Evolutionary conservation across 257 asterid species (phyloP), one percentile per base, ranked within the genome.

Genomic region (Nicotiana obtusifolia): DNA sequence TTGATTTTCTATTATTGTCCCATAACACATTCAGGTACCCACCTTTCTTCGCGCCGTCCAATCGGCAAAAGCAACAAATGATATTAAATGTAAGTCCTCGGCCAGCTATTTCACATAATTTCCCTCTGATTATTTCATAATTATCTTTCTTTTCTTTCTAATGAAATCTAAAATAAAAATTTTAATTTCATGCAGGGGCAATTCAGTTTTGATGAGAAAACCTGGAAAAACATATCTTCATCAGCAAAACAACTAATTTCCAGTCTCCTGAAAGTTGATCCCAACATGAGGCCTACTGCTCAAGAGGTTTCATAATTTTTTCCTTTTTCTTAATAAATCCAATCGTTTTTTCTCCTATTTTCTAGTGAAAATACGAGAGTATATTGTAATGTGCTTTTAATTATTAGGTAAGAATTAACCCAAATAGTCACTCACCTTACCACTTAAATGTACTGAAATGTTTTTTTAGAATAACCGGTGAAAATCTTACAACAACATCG

Each of bases 161-260:
- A 20, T 2, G 20, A 44, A 41, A 19, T 54, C 7, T 0, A 0
- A 30, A 20, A 68, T 65, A 3, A 30, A 5, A 8, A 4, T 19
- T 35, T 68, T 15, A 20, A 71, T 20, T 22, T 52, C 56, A 17
- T 69, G 68, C 88, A 94, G 98, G 98, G 97, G 26, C 73, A 89
- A 24, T 88, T 94, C 86, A 94, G 94, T 84, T 94, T 94, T 87
- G 91, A 94, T 59, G 98, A 94, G 86, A 91, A 91, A 85, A 94
- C 98, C 37, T 94, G 98, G 98, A 94, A 94, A 82, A 90, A 90
- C 73, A 92, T 92, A 54, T 92, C 98, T 78, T 89, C 92, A 28
- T 90, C 98, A 52, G 98, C 93, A 7, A 90, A 87, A 47, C 91
- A 92, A 67, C 89, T 94, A 22, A 94, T 94, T 65, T 88, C 89